phyloP scores from a whole-genome alignment of 2,329 filamentous ascomycete species.

The Trichoderma koningiopsis region DNA sequence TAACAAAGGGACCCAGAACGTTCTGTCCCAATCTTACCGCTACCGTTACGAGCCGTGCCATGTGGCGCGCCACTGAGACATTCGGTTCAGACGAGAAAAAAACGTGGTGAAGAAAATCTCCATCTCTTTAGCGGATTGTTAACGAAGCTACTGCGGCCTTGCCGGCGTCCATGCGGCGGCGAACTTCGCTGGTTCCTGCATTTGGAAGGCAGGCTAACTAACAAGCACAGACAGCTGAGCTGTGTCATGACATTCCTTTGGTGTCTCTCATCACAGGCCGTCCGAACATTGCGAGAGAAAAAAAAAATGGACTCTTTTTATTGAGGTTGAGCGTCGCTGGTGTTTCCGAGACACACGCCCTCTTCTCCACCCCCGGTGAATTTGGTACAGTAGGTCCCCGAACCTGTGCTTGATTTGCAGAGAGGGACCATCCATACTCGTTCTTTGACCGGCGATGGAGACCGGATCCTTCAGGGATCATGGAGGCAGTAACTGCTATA shows the following conservation, averaged over 20 bases:
- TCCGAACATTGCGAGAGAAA: background rate
- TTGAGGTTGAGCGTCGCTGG: background rate
- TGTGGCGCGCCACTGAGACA: background rate
- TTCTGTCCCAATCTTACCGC: background rate
- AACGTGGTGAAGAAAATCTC: conserved; percentile 17
- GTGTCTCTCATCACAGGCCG: background rate
- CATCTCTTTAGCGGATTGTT: conserved; percentile 19
- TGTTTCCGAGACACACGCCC: conserved; percentile 11
- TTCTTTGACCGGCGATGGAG: background rate
- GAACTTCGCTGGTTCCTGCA: conserved; percentile 40
- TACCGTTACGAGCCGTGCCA: background rate
- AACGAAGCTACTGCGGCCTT: conserved; percentile 30
- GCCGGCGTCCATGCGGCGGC: conserved; percentile 29
- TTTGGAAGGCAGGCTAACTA: conserved; percentile 34
- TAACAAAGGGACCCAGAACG: background rate
- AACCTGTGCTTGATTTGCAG: background rate
- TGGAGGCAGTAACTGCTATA: background rate
- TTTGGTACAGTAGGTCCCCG: background rate
- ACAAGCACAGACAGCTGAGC: conserved; percentile 12
- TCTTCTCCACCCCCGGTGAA: background rate
- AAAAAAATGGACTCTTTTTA: background rate
- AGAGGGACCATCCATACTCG: background rate
- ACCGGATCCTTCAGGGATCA: background rate
- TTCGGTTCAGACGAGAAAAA: background rate
- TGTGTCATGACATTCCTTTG: conserved; percentile 9